Base-by-base conservation (phyloP, 2,329 filamentous ascomycete genomes). In the Colletotrichum chrysophilum region DNA sequence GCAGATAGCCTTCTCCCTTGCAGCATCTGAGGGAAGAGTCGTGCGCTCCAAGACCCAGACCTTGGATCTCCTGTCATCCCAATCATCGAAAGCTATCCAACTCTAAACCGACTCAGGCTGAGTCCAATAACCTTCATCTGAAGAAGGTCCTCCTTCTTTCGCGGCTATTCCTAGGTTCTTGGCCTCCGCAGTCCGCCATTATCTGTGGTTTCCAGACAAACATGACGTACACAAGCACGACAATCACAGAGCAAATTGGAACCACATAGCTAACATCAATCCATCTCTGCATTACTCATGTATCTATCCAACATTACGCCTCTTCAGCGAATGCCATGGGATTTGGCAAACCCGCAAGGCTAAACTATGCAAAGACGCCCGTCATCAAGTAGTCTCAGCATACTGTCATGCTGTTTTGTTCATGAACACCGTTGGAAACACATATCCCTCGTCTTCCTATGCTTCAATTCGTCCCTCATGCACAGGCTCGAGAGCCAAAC, bases 211-310 rank as follows among this genome's bases (percentile, higher is more conserved):
- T 28, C 55, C 21, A 21, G 58, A 7, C 24, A n/a, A 62, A 28
- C 12, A 16, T 62, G 4, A 28, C 5, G 58, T 36, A 62, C 12
- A 62, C 60, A 62, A 24, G 43, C 43, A 52, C 10, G n/a, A 52
- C 43, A 52, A 52, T 52, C 43, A 52, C n/a, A 24, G 10, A 13
- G n/a, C n/a, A 52, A 21, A 1, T 24, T 21, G 43, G 36, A 38
- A 24, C 0, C 24, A 9, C 34, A 66, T 52, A 34, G 26, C 56
- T 69, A 60, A 73, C 70, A 38, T 73, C 74, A 68, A 74, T 18
- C 74, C 74, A 75, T 74, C 58, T 73, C 70, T 69, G 74, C 74
- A 75, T 75, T 75, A 75, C 74, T 74, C 74, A 75, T 74, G 48
- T 75, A 60, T 73, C 70, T 75, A 73, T 73, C 74, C 64, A 75